phyloP scores from a whole-genome alignment of 2,329 filamentous ascomycete genomes.

The Fusarium metavorans region DNA sequence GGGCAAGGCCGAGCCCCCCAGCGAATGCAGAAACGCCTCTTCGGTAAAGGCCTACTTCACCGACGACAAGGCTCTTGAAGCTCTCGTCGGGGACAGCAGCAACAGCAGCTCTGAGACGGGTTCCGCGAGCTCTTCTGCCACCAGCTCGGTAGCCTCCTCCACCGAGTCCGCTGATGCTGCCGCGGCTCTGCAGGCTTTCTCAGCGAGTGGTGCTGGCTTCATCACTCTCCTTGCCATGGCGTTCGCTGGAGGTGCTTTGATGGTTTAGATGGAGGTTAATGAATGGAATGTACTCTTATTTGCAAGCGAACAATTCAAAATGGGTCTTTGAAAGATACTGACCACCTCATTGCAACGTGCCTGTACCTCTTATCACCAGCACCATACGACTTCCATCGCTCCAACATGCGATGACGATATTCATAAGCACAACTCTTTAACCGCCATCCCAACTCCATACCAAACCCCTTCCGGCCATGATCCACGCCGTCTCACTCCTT shows the following conservation, averaged over 20 bases:
- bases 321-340: background rate
- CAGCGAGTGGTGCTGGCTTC: slow-evolving; percentile 33
- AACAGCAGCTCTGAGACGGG: slow-evolving; percentile 17
- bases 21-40: slow-evolving; percentile 53
- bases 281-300: background rate
- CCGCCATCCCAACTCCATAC: slow-evolving; percentile 8
- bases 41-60: slow-evolving; percentile 48
- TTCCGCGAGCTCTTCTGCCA: slow-evolving; percentile 29
- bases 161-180: slow-evolving; percentile 42
- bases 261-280: slow-evolving; percentile 39
- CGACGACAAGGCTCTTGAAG: slow-evolving; percentile 50
- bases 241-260: slow-evolving; percentile 45
- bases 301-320: slow-evolving; percentile 3
- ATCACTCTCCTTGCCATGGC: slow-evolving; percentile 46
- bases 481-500: slow-evolving; percentile 27
- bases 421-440: background rate
- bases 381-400: background rate
- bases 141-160: slow-evolving; percentile 33
- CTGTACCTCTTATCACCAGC: background rate
- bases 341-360: background rate
- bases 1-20: slow-evolving; percentile 49
- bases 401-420: background rate
- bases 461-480: slow-evolving; percentile 32
- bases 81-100: slow-evolving; percentile 44
- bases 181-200: slow-evolving; percentile 40